Evolutionary conservation across 116 monocot species (phyloP), one percentile per base, ranked within the genome.

Genomic region (Trichopus zeylanicus): DNA sequence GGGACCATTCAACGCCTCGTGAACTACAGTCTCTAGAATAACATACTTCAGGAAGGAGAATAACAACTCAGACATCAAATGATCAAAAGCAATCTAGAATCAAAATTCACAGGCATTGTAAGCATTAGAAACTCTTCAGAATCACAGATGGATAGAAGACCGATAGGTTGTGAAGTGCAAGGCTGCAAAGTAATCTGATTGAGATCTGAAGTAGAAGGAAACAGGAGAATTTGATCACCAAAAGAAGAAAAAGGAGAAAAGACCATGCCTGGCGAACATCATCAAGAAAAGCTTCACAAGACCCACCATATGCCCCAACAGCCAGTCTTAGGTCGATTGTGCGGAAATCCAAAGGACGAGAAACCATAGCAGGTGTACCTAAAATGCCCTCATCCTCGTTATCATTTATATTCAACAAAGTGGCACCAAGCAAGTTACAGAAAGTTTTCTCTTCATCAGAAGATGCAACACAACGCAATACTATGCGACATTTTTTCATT

Each of bases 301-400:
- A 87, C 33, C 85, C 83, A 74, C 75, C 58, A 75, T 98, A 98
- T 64, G 83, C 88, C 46, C 92, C 98, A 72, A 53, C 70, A 54
- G 75, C 75, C 59, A 98, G 52, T 65, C 92, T 77, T 69, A 92
- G 55, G 69, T 98, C 98, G 65, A 98, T 80, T 37, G 87, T 85
- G 12, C 98, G 81, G 49, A 98, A 98, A 72, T 98, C 98, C 48
- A 98, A 59, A 53, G 98, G 92, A 2, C 98, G 88, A 58, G 98
- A 85, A 56, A 98, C 78, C 81, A 80, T 85, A 29, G 76, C 85
- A 71, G 98, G 88, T 62, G 66, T 85, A 26, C 98, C 98, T 78
- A 98, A 77, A 54, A 98, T 78, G n/a, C 98, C 98, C 31, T 92
- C 80, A 55, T 88, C 91, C 46, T 88, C 88, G 63, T 84, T 87